Percentiles rank a stretch among this genome's conserved stretches.
Evolutionary conservation across 2,329 filamentous ascomycete genomes (phyloP).

Genomic region (Monosporascus sp.): DNA sequence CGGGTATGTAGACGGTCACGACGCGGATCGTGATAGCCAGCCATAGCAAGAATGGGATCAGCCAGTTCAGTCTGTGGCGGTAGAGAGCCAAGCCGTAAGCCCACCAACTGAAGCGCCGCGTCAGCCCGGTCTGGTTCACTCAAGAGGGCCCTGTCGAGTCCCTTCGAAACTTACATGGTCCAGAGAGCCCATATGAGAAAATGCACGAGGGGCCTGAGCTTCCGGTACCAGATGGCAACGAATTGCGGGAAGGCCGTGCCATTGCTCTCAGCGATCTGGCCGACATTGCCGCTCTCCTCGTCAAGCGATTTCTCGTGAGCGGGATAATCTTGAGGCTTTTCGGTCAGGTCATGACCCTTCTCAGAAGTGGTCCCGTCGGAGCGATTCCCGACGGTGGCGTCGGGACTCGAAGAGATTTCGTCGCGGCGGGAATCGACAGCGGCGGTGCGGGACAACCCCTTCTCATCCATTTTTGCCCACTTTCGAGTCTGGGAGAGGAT

Average conservation of each 20-base stretch:
- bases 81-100: constrained; percentile 53
- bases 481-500: not conserved
- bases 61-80: constrained; percentile 65
- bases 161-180: constrained; percentile 27
- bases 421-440: constrained; percentile 35
- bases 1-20: constrained; percentile 67
- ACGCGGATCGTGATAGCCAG: constrained; percentile 68
- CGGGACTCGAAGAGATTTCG: constrained; percentile 34
- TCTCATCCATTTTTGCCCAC: not conserved
- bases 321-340: constrained; percentile 32
- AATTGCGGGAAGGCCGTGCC: constrained; percentile 16
- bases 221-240: constrained; percentile 34
- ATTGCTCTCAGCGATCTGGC: constrained; percentile 9
- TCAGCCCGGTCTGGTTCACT: constrained; percentile 5
- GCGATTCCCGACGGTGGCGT: constrained; percentile 23
- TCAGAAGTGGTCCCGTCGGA: constrained; percentile 35
- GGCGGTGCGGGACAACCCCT: not conserved
- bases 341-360: constrained; percentile 32
- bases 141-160: not conserved
- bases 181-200: constrained; percentile 34
- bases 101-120: constrained; percentile 30
- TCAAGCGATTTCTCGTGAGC: constrained; percentile 24
- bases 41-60: constrained; percentile 79
- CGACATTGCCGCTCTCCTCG: constrained; percentile 26
- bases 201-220: constrained; percentile 39